These are phyloP conservation scores for Chrysopogon serrulatus DNA, from an alignment of 176 grass and related monocot species.

Conservation along the genomic window DNA sequence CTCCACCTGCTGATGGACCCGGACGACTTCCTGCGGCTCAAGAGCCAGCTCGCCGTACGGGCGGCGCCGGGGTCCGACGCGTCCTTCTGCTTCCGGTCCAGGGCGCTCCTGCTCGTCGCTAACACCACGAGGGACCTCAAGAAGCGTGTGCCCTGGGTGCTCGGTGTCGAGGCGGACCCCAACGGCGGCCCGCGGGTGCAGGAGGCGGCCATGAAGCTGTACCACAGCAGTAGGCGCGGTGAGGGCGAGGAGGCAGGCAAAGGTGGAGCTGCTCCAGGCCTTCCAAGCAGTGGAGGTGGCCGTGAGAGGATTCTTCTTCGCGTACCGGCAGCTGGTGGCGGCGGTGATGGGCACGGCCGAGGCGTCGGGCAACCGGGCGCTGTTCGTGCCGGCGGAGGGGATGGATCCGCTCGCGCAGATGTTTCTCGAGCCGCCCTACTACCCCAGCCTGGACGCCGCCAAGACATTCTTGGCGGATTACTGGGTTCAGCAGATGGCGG, in stretches of 20 bases:
- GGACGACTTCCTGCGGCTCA: conserved; percentile 87
- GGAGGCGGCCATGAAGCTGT: conserved; percentile 80
- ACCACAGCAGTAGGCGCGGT: conserved; percentile 68
- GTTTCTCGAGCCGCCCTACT: conserved; percentile 93
- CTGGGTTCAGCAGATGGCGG: conserved; percentile 53
- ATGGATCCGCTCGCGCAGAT: conserved; percentile 66
- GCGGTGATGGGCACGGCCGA: conserved; percentile 73
- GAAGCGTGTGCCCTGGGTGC: conserved; percentile 62
- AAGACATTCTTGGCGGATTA: conserved; percentile 88
- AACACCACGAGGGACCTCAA: conserved; percentile 60
- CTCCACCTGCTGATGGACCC: conserved; percentile 92
- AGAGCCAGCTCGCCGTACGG: conserved; percentile 73
- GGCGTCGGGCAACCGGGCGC: conserved; percentile 49
- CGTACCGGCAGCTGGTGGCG: conserved; percentile 65
- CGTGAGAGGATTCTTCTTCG: conserved; percentile 78
- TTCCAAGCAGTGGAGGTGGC: conserved; percentile 75
- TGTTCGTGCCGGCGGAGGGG: conserved; percentile 59
- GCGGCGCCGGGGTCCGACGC: conserved; percentile 48
- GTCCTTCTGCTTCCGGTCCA: conserved; percentile 73
- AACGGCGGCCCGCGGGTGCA: conserved; percentile 87
- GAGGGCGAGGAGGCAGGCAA: conserved; percentile 53
- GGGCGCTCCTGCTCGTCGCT: conserved; percentile 50
- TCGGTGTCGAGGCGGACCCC: conserved; percentile 82
- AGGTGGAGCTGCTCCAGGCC: conserved; percentile 77
- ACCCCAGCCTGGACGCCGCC: conserved; percentile 91